These are phyloP conservation scores for Eustoma russellianum DNA, from an alignment of 257 asterid genomes.

Conservation along the genomic window DNA sequence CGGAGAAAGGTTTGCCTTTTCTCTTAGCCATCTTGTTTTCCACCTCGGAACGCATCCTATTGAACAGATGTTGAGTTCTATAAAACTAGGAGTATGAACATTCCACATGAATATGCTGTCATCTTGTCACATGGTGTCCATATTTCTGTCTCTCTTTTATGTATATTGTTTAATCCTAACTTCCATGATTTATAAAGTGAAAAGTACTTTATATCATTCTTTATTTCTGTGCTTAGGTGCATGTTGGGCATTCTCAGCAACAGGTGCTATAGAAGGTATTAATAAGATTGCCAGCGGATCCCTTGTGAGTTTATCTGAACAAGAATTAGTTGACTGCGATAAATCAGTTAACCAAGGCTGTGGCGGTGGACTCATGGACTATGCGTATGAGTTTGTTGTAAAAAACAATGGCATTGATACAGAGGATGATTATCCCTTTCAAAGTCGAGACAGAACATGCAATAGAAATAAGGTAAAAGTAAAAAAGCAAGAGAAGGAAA, in stretches of 20 bases:
- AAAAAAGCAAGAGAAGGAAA: too few relatives aligned
- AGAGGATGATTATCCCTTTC: conserved; percentile 71
- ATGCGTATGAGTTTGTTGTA: conserved; percentile 53
- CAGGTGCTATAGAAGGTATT: conserved; percentile 93
- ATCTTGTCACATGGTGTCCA: too few relatives aligned
- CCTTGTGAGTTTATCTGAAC: conserved; percentile 83
- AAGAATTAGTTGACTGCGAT: conserved; percentile 89
- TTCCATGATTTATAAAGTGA: too few relatives aligned
- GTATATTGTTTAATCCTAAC: too few relatives aligned
- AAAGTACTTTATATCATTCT: too few relatives aligned
- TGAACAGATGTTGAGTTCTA: too few relatives aligned
- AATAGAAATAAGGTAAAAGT: conserved; percentile 44
- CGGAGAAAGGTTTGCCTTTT: too few relatives aligned
- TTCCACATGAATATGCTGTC: too few relatives aligned
- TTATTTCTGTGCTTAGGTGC: conserved; percentile 45
- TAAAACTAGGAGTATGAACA: too few relatives aligned
- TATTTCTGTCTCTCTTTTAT: too few relatives aligned
- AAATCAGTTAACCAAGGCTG: conserved; percentile 71
- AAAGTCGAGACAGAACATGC: conserved; percentile 52
- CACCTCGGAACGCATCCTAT: too few relatives aligned
- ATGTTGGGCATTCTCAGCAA: conserved; percentile 97
- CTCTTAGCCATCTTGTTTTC: too few relatives aligned
- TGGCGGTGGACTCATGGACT: conserved; percentile 94
- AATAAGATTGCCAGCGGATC: conserved; percentile 76
- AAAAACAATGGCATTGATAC: conserved; percentile 82